Base-by-base conservation (phyloP, 371 early-diverging fungal species). In the Chytridiales sp. region DNA sequence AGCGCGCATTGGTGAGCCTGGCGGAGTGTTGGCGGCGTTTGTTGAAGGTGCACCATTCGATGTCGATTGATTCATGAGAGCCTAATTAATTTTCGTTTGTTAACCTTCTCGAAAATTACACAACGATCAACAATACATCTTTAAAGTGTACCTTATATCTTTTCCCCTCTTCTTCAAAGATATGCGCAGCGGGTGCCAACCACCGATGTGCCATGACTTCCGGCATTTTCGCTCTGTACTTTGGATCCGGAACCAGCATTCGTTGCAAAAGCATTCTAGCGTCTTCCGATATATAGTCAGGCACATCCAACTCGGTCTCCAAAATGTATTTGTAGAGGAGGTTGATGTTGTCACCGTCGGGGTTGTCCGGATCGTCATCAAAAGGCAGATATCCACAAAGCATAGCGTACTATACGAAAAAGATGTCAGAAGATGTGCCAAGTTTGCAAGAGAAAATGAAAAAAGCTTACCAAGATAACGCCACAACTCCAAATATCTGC, bases 361-460 rank as follows among this genome's bases (percentile, higher is more conserved):
- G 97, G 71, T 97, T 96, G 9, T 82, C 86, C 5, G 96, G 95
- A 73, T 98, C 98, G 72, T 99, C 99, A 63, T 99, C 99, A 72
- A 92, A 99, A 8, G 99, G 99, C 36, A 99, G 83, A 65, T 93
- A 94, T 3, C 99, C 99, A 43, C 91, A 92, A 8, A 95, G 78
- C 97, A 97, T 95, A 15, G 97, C 96, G 67, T 92, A 95, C 64
- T 68, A 47, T 24, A 41, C 9, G 34, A 19, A 15, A 13, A n/a
- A 11, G 17, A 6, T 24, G 11, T 19, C 21, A 48, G n/a, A 8
- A 13, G 8, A 44, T 15, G 42, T 8, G 43, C 26, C 49, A 61
- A 38, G 8, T 9, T 17, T 13, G 15, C 30, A 32, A 27, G 13
- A 38, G 50, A 15, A 42, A 60, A 21, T 21, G 3, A 13, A 35